Evolutionary conservation across 1,284 basidiomycete species (phyloP).

Genomic region (Trichosporon coremiiforme): DNA sequence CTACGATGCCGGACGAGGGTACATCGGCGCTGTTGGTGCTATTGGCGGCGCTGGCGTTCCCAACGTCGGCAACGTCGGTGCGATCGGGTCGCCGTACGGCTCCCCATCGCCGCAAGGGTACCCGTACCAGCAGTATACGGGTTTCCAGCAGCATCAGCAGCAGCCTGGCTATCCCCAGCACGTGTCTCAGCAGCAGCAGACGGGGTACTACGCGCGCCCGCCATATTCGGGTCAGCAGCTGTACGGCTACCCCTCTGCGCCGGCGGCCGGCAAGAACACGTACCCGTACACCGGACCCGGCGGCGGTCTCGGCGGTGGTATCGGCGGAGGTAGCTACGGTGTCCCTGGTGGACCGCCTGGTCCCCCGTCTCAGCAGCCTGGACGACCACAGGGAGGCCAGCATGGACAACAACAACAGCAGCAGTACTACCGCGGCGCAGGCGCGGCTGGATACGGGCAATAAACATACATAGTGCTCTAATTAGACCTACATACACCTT

Average conservation of each 20-base stretch:
- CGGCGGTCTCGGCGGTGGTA: neutral
- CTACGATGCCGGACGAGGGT: neutral
- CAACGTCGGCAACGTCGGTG: neutral
- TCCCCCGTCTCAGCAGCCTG: neutral
- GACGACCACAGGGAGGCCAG: neutral
- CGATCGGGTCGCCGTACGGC: conserved; percentile 2
- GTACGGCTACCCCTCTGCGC: conserved; percentile 5
- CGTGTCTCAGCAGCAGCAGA: neutral
- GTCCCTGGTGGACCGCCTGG: conserved; percentile 14
- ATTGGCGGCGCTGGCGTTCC: neutral
- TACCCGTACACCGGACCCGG: neutral
- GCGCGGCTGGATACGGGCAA: conserved; percentile 12
- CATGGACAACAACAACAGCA: conserved; percentile 1
- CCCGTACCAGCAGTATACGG: conserved; percentile 10
- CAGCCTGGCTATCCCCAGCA: conserved; percentile 6
- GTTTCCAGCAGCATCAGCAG: neutral
- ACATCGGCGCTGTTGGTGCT: conserved; percentile 4
- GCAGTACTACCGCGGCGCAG: conserved; percentile 14
- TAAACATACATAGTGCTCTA: conserved; percentile 20
- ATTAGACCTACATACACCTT: conserved; percentile 18
- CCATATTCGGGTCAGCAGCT: conserved; percentile 9
- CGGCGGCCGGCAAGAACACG: neutral
- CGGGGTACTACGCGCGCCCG: conserved; percentile 7
- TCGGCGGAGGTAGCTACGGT: conserved; percentile 1
- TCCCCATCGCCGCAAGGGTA: neutral